Evolutionary conservation across 371 early-diverging fungal genomes (phyloP).

Genomic region (Mortierella sp.): DNA sequence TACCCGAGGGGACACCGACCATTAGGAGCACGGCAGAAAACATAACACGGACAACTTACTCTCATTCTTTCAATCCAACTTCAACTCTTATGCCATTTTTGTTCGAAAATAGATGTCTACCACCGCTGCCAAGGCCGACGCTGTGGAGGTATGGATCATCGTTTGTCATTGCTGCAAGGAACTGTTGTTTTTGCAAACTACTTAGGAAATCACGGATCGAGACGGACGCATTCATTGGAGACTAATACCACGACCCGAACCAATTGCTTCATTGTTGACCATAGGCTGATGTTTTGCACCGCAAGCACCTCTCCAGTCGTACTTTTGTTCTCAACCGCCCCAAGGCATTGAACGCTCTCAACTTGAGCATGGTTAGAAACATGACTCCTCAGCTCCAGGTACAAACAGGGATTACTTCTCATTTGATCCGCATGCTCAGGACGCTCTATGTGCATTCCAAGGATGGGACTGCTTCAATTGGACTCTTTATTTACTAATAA

Average conservation of each 20-base stretch:
- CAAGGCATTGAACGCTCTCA: slow-evolving; percentile 89
- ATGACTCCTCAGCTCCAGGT: slow-evolving; percentile 88
- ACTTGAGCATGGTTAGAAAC: slow-evolving; percentile 86
- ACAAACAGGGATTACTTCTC: background rate
- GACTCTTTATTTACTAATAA: background rate
- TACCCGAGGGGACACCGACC: background rate
- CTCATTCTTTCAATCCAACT: background rate
- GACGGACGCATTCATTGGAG: background rate
- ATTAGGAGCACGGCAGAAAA: background rate
- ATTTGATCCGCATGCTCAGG: background rate
- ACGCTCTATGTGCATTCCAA: background rate
- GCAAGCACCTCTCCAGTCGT: slow-evolving; percentile 79
- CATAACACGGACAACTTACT: background rate
- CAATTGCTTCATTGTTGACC: background rate
- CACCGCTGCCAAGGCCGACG: slow-evolving; percentile 52
- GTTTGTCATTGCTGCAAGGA: background rate
- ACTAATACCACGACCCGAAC: background rate
- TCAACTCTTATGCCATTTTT: background rate
- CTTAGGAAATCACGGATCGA: background rate
- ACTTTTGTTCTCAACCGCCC: slow-evolving; percentile 92
- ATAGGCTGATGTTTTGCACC: slow-evolving; percentile 73
- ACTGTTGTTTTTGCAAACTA: background rate
- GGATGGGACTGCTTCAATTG: slow-evolving; percentile 1
- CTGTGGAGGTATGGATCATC: slow-evolving; percentile 45
- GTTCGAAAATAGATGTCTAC: slow-evolving; percentile 57